Base-by-base conservation (phyloP, 768 basidiomycete genomes). In the Mycena filopes region DNA sequence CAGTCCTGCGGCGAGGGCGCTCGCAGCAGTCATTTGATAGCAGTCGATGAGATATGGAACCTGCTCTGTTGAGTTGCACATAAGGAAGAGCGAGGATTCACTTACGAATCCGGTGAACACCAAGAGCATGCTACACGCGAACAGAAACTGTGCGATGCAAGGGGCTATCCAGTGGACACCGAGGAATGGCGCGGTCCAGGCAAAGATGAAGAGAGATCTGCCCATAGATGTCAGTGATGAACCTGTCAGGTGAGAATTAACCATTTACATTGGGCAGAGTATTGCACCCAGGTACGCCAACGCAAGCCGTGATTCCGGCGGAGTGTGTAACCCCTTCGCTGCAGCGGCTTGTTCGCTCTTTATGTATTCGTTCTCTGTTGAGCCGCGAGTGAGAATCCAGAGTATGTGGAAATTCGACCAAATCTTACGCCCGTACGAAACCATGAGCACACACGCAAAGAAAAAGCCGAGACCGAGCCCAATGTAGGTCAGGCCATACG, bases 61-160 rank as follows among this genome's bases (percentile, higher is more conserved):
- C 36, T 36, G 36, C 36, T 33, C 12, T 33, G 12, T 6, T 33
- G 5, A 33, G n/a, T 33, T 33, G 31, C 7, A 12, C 26, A 7
- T 25, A 45, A 53, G 12, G 26, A 31, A 25, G 25, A 40, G 25
- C 41, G 28, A 3, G 21, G 12, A 12, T n/a, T n/a, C n/a, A n/a
- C 63, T 54, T 41, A 70, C 69, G 25, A 70, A 70, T 66, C 67
- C 31, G 5, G 68, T 69, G 51, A 69, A 69, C 3, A 69, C 59
- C 18, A 69, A 26, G 26, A 69, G 56, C 47, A 65, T 61, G 50
- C 68, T 69, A 33, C 33, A 54, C 20, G 42, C 41, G 29, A 69
- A 63, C 38, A 65, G 64, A 47, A 65, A 69, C 49, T 65, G 59
- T 5, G 59, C 67, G 3, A 69, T 59, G 38, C 64, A 65, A 5